Base-by-base conservation (phyloP, 805 yeast species). In the Zygosaccharomyces gambellarensis region DNA sequence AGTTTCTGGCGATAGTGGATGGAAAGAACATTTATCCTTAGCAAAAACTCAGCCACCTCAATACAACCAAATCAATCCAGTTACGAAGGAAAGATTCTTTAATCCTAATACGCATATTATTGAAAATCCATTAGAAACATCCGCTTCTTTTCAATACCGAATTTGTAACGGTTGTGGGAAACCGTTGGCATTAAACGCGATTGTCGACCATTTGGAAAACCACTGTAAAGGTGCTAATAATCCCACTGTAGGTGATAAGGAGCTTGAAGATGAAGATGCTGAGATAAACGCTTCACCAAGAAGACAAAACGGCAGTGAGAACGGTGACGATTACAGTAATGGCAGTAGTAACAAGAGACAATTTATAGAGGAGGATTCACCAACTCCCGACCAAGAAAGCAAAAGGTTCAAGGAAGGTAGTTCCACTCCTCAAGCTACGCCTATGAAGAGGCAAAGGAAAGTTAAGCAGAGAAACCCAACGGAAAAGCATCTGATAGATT, bases 401-500 rank as follows among this genome's bases (percentile, higher is more conserved):
- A 54, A 52, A 43, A 54, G 47, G 32, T 47, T 45, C 11, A 54
- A 47, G 36, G 51, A 56, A 10, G 23, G 50, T 19, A 45, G 49
- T 29, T 39, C 53, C 2, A 47, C 54, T 4, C 47, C 55, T 5
- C 48, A 55, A 25, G 56, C 56, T 29, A 42, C 55, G 5, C 46
- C 47, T 8, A 48, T 45, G 50, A 65, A 48, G 61, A 69, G 55
- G 57, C 70, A 55, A 61, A 62, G 65, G 63, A 74, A 65, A 72
- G 78, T 59, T 45, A 79, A 29, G 67, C 75, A 39, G 68, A 81
- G 43, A 82, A 85, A 67, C 75, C 82, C 50, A 79, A 87, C 69
- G 85, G 90, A 23, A 90, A 96, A 3, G 90, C 69, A 63, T 43
- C 43, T 60, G n/a, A 64, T 90, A 22, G 95, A 90, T 66, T 95